Base-by-base conservation (phyloP, 192 early-diverging fungal genomes). In the Chytriomyces sp. region DNA sequence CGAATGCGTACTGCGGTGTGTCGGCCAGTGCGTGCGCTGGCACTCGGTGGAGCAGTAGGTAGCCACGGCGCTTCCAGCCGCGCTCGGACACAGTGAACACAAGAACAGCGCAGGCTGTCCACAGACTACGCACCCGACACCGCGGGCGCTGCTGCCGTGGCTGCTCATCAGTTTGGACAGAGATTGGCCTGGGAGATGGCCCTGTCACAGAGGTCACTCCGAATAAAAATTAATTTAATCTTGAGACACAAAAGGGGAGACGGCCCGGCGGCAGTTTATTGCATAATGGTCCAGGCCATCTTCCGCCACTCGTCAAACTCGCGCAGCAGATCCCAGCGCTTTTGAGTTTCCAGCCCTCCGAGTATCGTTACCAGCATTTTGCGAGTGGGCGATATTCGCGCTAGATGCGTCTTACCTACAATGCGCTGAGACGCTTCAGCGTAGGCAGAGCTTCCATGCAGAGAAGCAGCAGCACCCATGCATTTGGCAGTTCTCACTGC, bases 41-140 rank as follows among this genome's bases (percentile, higher is more conserved):
- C 56, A 28, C 12, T 12, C n/a, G 28, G 14, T 28, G 56, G 25
- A 58, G 56, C 56, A 58, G 56, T 31, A 49, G 12, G 28, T 31
- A 28, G 56, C 31, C 0, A 28, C 8, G 10, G n/a, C 44, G 8
- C 10, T n/a, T 49, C 10, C 8, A 12, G 56, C 7, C 56, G 56
- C 8, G 7, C 8, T 37, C 26, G 54, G 28, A 44, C 68, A 70
- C 39, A 70, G 39, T n/a, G 55, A 59, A 40, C 68, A 70, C 8
- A 70, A 37, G 36, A 70, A 70, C 55, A 39, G 68, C 10, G 68
- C 68, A 7, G 36, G 31, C 53, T 38, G 38, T 39, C 19, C 54
- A 39, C 68, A 70, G 10, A 26, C 56, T 7, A 25, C 7, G 25
- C 56, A 57, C 56, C 56, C n/a, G n/a, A 57, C 8, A 10, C 10